Base-by-base conservation (phyloP, 768 basidiomycete genomes). In the Russula sp. region DNA sequence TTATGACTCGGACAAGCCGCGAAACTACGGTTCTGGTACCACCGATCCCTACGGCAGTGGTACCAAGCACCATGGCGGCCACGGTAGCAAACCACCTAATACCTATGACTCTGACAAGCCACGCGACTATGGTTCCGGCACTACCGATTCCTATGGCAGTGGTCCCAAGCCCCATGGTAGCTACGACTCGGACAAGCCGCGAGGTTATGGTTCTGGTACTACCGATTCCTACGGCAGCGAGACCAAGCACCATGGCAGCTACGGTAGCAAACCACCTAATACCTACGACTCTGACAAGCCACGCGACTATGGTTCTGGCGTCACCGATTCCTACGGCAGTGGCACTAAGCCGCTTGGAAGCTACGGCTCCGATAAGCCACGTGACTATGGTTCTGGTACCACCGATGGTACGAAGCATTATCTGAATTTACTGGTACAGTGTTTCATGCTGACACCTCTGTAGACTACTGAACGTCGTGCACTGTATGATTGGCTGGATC, bases 341-440 rank as follows among this genome's bases (percentile, higher is more conserved):
- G 73, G 67, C 74, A 80, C 13, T 3, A 52, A 52, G 36, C 51
- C 35, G 2, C 51, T 20, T 7, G 4, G 22, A 0, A 36, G 10
- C 10, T 36, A 51, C 34, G 10, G n/a, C 8, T 10, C 29, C 8
- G 18, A 20, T 5, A 18, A 45, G 18, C 20, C 49, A 22, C 32
- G 48, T 9, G 39, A 29, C 45, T 42, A 49, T 7, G 57, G 36
- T 11, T 57, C 56, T 47, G 74, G 75, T 10, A 11, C 81, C 42
- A 57, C 60, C 16, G 52, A 56, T 0, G 60, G 56, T 34, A 41
- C 39, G 13, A 13, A 16, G 39, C 14, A 16, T n/a, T 69, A 16
- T 36, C 25, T 9, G 65, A 64, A 61, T 67, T 69, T 55, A 54
- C 49, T 35, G 64, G 67, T 60, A 2, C n/a, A 18, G 8, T 34